These are phyloP conservation scores for Coriaria nepalensis DNA, from an alignment of 306 rosid genomes.

Conservation along the genomic window DNA sequence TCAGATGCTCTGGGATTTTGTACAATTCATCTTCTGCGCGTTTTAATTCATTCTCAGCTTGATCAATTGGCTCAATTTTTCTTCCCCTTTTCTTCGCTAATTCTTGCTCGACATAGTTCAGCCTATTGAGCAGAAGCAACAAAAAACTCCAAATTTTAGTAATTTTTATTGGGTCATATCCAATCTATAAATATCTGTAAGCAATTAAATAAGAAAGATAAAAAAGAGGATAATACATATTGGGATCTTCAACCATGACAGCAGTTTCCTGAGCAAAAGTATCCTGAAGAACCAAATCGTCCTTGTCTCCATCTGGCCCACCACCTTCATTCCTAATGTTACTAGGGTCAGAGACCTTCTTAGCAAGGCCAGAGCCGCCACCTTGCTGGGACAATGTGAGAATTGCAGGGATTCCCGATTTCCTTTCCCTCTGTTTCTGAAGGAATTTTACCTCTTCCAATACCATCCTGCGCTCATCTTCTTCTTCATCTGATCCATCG, in stretches of 20 bases:
- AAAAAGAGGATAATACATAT: conserved; percentile 31
- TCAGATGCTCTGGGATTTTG: conserved; percentile 94
- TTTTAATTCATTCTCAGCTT: conserved; percentile 67
- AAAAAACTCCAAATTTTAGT: conserved; percentile 1
- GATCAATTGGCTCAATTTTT: conserved; percentile 41
- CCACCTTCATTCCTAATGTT: conserved; percentile 27
- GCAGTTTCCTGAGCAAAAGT: conserved; percentile 96
- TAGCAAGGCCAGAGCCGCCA: conserved; percentile 12
- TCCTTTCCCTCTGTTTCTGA: conserved; percentile 86
- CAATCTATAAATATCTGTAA: too few relatives aligned
- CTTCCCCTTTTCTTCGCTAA: conserved; percentile 91
- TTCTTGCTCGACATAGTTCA: conserved; percentile 60
- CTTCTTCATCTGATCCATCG: conserved; percentile 1
- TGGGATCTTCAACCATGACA: conserved; percentile 85
- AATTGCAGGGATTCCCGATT: conserved; percentile 68
- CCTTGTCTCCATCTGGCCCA: conserved; percentile 40
- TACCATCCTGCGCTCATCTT: conserved; percentile 40
- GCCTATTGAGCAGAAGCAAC: conserved; percentile 28
- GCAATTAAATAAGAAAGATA: background rate
- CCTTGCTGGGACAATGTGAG: conserved; percentile 9
- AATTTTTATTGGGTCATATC: too few relatives aligned
- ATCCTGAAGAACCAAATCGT: conserved; percentile 78
- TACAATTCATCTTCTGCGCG: conserved; percentile 88
- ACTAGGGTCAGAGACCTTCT: conserved; percentile 17
- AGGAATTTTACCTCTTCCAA: conserved; percentile 88